Evolutionary conservation across 805 yeast genomes (phyloP).

Genomic region (Cyberlindnera samutprakarnensis): DNA sequence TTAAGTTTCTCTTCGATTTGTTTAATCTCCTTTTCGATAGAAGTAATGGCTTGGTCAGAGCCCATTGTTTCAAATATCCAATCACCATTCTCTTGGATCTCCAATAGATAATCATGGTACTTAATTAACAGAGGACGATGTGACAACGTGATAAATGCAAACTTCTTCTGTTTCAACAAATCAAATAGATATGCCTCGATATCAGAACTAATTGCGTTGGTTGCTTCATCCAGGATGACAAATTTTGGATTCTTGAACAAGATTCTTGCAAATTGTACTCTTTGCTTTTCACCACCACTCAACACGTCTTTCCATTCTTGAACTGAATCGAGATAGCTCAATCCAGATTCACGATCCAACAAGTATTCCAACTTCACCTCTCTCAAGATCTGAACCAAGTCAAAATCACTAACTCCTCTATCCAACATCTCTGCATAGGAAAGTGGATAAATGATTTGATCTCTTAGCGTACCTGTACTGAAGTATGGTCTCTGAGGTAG

Average conservation of each 20-base stretch:
- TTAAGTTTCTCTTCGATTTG: constrained; percentile 54
- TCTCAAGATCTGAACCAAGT: constrained; percentile 55
- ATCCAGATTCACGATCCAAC: constrained; percentile 53
- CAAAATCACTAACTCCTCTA: constrained; percentile 62
- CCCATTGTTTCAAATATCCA: constrained; percentile 63
- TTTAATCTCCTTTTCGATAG: constrained; percentile 70
- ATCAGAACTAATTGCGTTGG: constrained; percentile 85
- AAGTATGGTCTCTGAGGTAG: constrained; percentile 87
- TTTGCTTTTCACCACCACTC: constrained; percentile 94
- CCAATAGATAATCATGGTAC: constrained; percentile 73
- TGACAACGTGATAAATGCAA: constrained; percentile 73
- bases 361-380: constrained; percentile 80
- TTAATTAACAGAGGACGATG: constrained; percentile 80
- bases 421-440: constrained; percentile 71
- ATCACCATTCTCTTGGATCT: constrained; percentile 49
- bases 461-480: constrained; percentile 76
- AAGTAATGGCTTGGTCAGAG: constrained; percentile 54
- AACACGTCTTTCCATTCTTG: constrained; percentile 86
- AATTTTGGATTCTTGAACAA: constrained; percentile 74
- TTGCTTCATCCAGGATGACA: constrained; percentile 86
- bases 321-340: constrained; percentile 33
- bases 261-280: constrained; percentile 81
- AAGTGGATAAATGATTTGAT: constrained; percentile 84
- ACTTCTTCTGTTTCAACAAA: constrained; percentile 55
- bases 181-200: constrained; percentile 85